Base-by-base conservation (phyloP, 2,329 filamentous ascomycete genomes). In the Ophiostoma sp. region DNA sequence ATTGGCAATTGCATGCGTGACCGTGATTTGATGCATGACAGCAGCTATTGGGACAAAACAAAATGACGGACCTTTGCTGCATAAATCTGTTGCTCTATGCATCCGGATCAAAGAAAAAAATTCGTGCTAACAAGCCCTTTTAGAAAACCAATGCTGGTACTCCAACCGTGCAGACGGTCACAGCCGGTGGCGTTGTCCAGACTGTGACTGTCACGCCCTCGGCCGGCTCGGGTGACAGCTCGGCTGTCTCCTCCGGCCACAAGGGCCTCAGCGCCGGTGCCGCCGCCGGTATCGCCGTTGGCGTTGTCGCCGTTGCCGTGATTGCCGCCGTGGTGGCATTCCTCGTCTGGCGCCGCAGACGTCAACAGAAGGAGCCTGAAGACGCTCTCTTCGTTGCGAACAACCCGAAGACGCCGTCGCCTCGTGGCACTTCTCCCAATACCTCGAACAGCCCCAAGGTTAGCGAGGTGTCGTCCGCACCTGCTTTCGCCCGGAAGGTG, bases 201-300 rank as follows among this genome's bases (percentile, higher is more conserved):
- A 90, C 88, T 1, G 84, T 91, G 2, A 89, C 87, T 0, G 83
- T 87, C 7, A 87, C 87, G 0, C 85, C 85, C 0, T 61, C 71
- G 57, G 19, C 75, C n/a, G 48, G 61, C 28, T 28, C 72, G 0
- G 68, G 68, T 2, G 22, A 74, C 0, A 17, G 71, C 68, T 12
- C 74, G 19, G 55, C 71, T 12, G 61, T 45, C n/a, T 74, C 77
- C 7, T 48, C 71, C 3, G 78, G 77, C 39, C 69, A 75, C 64
- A 76, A 74, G 69, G 79, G 81, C 3, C 80, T 88, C 0, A 80
- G 80, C 42, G 84, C 84, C 0, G 87, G 87, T 1, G 82, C 83
- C 9, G 84, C 87, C 42, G 87, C 84, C 1, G 87, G 87, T 19
- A 84, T 89, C 12, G 85, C 85, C 2, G 79, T 89, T 3, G 88